Evolutionary conservation across 441 rosid genomes (phyloP), one percentile per base, ranked within the genome.

Genomic region (Hura crepitans): DNA sequence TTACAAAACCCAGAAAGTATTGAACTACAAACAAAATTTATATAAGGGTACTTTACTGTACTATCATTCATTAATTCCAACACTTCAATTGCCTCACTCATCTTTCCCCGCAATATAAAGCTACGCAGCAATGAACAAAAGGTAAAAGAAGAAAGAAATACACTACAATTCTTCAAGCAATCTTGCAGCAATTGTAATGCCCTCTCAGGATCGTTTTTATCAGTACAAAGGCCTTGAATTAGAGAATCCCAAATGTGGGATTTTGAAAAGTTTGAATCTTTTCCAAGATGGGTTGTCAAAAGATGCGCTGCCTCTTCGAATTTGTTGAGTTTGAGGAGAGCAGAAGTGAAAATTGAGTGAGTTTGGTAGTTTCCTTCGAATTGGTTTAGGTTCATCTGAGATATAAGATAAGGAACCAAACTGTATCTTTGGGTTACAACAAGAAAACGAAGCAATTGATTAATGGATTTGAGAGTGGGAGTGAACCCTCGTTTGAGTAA

Each of bases 21-120:
- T 67, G 82, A 77, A 79, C 93, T 87, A 76, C 81, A 87, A 46
- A 89, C 89, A 71, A 85, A 91, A 87, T 88, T 85, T 79, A 79
- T 77, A 74, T 77, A 88, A 22, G 89, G 88, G 77, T 87, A 85
- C 2, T 68, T 83, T 28, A 79, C 68, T 46, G 72, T 84, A 59
- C 82, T 75, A 56, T 68, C 80, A 69, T 69, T 81, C 91, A 87
- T 88, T 82, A 89, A 71, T 76, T 87, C 87, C 73, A 89, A 43
- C 47, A 89, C 93, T 79, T 85, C 89, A 57, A 83, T 57, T 15
- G 97, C 89, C 66, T 73, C 75, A 49, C 77, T 72, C 85, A 85
- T 82, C 66, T 83, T 74, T 50, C 92, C 87, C 66, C n/a, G 74
- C 60, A 64, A 76, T 58, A 82, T 68, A 79, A 91, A 87, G 62